phyloP scores from a whole-genome alignment of 1,284 basidiomycete species.

The Rhodotorula sp. region DNA sequence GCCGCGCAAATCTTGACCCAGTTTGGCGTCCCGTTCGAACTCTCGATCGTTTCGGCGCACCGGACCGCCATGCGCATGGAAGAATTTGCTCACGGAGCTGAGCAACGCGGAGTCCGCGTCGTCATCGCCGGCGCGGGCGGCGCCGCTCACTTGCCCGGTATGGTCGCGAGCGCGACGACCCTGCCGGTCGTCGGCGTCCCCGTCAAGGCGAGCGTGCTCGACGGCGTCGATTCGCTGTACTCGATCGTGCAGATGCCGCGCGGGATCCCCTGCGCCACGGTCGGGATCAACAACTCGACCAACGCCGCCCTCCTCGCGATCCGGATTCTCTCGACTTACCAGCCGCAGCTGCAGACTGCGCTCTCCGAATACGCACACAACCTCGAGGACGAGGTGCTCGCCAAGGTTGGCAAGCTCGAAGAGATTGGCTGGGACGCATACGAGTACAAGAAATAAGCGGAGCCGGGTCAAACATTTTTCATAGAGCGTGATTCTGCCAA shows the following conservation, averaged over 20 bases:
- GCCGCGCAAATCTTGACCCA: conserved; percentile 77
- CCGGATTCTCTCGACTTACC: conserved; percentile 75
- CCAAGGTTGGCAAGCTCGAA: conserved; percentile 74
- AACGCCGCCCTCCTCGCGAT: conserved; percentile 92
- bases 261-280: conserved; percentile 94
- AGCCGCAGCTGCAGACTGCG: conserved; percentile 63
- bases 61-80: conserved; percentile 86
- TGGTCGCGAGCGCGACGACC: conserved; percentile 92
- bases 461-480: background rate
- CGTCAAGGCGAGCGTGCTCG: conserved; percentile 88
- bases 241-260: conserved; percentile 99
- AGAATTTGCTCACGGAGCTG: conserved; percentile 75
- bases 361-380: conserved; percentile 74
- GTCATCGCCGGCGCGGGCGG: conserved; percentile 97
- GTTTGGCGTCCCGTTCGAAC: conserved; percentile 84
- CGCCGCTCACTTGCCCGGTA: conserved; percentile 94
- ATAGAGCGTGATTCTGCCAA: background rate
- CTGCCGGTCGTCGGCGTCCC: conserved; percentile 95
- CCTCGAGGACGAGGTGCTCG: conserved; percentile 78
- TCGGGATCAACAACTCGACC: conserved; percentile 93
- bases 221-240: conserved; percentile 93
- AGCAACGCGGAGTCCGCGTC: conserved; percentile 67
- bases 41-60: conserved; percentile 95
- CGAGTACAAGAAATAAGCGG: conserved; percentile 27
- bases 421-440: conserved; percentile 86